Base-by-base conservation (phyloP, 768 basidiomycete species). In the Cystobasidium ongulense region DNA sequence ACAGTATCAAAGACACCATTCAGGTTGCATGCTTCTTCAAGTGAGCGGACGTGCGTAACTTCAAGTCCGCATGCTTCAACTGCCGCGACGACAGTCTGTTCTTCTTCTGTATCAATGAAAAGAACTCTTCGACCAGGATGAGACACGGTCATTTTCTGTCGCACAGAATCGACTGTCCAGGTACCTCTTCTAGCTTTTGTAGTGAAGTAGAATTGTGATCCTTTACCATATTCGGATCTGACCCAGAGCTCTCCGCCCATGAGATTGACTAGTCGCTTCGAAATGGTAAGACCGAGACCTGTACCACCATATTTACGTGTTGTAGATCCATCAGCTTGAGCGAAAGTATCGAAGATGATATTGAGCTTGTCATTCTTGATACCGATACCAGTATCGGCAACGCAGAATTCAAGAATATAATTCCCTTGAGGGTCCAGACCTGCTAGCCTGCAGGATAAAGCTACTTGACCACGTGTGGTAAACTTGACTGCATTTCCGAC, bases 191-290 rank as follows among this genome's bases (percentile, higher is more conserved):
- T 89, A 29, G 72, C 73, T 4, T 88, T 88, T 82, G 94, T 92
- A 31, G 92, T 94, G 84, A 98, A 98, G 87, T 90, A 95, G 86
- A 97, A 95, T 81, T 88, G 89, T 83, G 88, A 90, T 31, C 96
- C 96, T 77, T 91, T 89, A 57, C 89, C 86, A 74, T 95, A 90
- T 81, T 95, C 92, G 75, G 89, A 90, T 82, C 96, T 91, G 25
- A 99, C 96, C 96, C 96, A 99, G 85, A 99, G 91, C 79, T 95
- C 91, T 57, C 96, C 96, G 78, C 91, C 88, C 96, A 99, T 99
- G 78, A 99, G 88, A 61, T 88, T 89, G 21, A 98, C 95, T 27
- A 99, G 88, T 0, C 94, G 90, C 80, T 97, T 98, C 54, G 95
- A 98, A 67, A 80, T 98, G 11, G 94, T 97, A 54, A 98, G 85